Conservation (phyloP, 2,329 filamentous ascomycete genomes). For the Microsporum canis region DNA sequence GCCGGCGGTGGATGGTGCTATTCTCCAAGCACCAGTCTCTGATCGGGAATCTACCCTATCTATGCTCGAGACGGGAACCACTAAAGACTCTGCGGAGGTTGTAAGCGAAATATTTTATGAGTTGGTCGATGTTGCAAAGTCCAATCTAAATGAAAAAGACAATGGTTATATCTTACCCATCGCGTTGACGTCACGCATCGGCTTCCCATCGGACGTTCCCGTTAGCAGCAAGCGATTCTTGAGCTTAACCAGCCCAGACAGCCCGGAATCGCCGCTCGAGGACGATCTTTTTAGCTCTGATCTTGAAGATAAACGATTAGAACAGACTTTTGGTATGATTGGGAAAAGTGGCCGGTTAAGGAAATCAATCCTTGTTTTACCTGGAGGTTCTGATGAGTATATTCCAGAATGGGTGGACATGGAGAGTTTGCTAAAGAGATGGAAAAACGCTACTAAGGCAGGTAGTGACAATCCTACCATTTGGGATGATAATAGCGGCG, state of each 20-base stretch:
- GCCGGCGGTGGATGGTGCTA: slow-evolving; percentile 56
- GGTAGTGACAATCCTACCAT: slow-evolving; percentile 22
- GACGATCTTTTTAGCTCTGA: slow-evolving; percentile 87
- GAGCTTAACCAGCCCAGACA: slow-evolving; percentile 43
- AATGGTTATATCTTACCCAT: slow-evolving; percentile 26
- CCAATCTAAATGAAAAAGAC: slow-evolving; percentile 14
- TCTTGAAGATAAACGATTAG: slow-evolving; percentile 48
- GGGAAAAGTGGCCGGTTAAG: slow-evolving; percentile 27
- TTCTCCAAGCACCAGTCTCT: slow-evolving; percentile 69
- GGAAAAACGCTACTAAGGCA: slow-evolving; percentile 32
- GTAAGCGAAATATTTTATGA: slow-evolving; percentile 22
- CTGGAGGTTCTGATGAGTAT: slow-evolving; percentile 38
- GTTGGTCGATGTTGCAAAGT: slow-evolving; percentile 26
- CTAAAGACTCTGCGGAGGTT: slow-evolving; percentile 10
- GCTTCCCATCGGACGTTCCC: slow-evolving; percentile 29
- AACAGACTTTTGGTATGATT: slow-evolving; percentile 52
- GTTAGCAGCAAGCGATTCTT: slow-evolving; percentile 49
- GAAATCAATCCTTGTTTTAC: slow-evolving; percentile 33
- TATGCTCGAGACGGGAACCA: slow-evolving; percentile 16
- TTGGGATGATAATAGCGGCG: slow-evolving; percentile 40
- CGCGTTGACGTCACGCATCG: slow-evolving; percentile 24
- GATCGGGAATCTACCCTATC: slow-evolving; percentile 54
- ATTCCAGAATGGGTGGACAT: slow-evolving; percentile 37
- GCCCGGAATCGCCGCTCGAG: slow-evolving; percentile 49
- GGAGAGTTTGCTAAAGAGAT: slow-evolving; percentile 32